Evolutionary conservation across 2,329 filamentous ascomycete genomes (phyloP), one percentile per base, ranked within the genome.

Genomic region (Parastagonospora nodorum): DNA sequence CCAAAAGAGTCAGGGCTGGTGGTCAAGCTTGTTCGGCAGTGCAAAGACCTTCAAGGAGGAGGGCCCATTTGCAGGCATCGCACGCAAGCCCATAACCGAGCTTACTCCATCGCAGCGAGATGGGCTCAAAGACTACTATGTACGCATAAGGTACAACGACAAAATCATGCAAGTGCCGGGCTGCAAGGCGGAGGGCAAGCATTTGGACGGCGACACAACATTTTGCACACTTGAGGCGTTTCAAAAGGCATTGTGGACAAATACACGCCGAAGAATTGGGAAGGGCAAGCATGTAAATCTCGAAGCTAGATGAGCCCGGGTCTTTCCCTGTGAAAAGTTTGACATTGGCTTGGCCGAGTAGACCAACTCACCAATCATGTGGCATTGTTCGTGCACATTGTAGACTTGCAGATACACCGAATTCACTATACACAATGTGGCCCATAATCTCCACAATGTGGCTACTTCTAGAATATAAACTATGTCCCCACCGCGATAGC

Each of bases 211-310:
- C 1, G 89, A 97, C 62, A 87, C 92, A 61, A 89, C 85, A 24
- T 93, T 97, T 67, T 99, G 94, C 75, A 97, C 93, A 0, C 75
- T 99, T 86, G 85, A 88, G 49, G 91, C 93, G 0, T 99, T 99
- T 80, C n/a, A n/a, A 97, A 97, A 75, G 79, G 84, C 44, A 90
- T 97, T 48, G 91, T 94, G 2, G 93, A 97, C 75, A 91, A 90
- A 66, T 95, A 89, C 69, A 94, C 90, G 1, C 94, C 94, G 0
- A 78, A 78, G 51, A 83, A 92, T 71, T 97, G 92, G 93, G 84
- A 83, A 66, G 69, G n/a, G n/a, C n/a, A 74, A 14, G 84, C 84
- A 45, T 90, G 88, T 65, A 71, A 74, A n/a, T n/a, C 35, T 74
- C 74, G 48, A 86, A 87, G 60, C 60, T 88, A 33, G 83, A 83